Evolutionary conservation across 2,329 filamentous ascomycete species (phyloP).

Genomic region (Fusarium sp.): DNA sequence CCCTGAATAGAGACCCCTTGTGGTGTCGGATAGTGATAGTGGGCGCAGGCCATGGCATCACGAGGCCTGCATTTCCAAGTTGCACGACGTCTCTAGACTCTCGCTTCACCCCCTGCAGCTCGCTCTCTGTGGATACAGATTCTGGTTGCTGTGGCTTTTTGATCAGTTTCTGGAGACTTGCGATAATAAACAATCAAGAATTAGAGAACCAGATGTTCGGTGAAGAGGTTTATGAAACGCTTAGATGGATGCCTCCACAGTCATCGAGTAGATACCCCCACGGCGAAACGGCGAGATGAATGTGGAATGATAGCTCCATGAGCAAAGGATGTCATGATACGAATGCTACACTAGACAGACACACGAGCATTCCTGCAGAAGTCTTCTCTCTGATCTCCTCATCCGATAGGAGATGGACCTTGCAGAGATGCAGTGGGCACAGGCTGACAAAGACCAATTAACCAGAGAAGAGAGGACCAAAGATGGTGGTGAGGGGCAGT

Average conservation of each 20-base stretch:
- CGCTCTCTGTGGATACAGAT: constrained; percentile 30
- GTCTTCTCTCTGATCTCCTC: constrained; percentile 27
- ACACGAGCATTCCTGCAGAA: constrained; percentile 25
- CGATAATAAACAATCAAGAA: constrained; percentile 26
- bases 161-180: constrained; percentile 3
- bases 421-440: constrained; percentile 36
- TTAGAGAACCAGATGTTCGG: not conserved
- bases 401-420: constrained; percentile 42
- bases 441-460: constrained; percentile 31
- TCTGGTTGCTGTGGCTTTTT: constrained; percentile 36
- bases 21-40: constrained; percentile 21
- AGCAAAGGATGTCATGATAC: constrained; percentile 34
- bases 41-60: constrained; percentile 35
- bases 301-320: constrained; percentile 33
- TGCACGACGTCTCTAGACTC: constrained; percentile 25
- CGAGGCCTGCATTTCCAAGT: constrained; percentile 40
- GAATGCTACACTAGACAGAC: constrained; percentile 33
- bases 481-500: constrained; percentile 39
- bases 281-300: constrained; percentile 13
- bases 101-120: constrained; percentile 38
- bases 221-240: not conserved
- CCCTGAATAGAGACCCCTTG: constrained; percentile 27
- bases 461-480: constrained; percentile 5
- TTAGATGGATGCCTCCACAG: constrained; percentile 1
- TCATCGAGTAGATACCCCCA: constrained; percentile 21